These are phyloP conservation scores for Beauveria rudraprayagi DNA, from an alignment of 2,329 filamentous ascomycete genomes.

Conservation along the genomic window DNA sequence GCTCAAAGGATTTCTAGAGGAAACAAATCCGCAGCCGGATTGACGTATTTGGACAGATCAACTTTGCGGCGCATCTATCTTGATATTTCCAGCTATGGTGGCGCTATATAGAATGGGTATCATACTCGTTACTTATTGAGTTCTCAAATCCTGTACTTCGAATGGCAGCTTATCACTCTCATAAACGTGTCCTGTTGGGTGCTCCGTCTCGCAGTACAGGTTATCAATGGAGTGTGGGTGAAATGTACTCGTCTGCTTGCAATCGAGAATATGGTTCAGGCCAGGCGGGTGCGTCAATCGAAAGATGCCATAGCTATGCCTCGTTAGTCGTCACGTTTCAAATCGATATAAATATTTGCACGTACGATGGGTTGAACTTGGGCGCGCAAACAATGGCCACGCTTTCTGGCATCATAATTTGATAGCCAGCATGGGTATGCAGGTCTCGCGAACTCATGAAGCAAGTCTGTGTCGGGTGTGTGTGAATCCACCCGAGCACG, in stretches of 20 bases:
- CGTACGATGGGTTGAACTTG: conserved; percentile 65
- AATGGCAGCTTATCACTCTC: conserved; percentile 59
- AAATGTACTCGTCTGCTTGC: conserved; percentile 71
- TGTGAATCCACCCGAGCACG: conserved; percentile 95
- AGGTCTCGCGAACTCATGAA: conserved; percentile 95
- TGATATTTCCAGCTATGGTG: background rate
- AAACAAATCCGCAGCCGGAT: too few relatives aligned
- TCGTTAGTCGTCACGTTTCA: background rate
- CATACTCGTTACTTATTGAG: background rate
- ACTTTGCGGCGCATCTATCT: background rate
- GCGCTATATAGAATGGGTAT: conserved; percentile 2
- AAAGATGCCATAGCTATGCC: conserved; percentile 74
- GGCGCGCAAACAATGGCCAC: conserved; percentile 96
- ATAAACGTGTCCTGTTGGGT: conserved; percentile 61
- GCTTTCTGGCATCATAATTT: conserved; percentile 92
- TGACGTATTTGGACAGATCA: background rate
- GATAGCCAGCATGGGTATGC: conserved; percentile 90
- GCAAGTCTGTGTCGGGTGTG: conserved; percentile 91
- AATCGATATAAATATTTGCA: conserved; percentile 14
- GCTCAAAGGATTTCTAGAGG: too few relatives aligned
- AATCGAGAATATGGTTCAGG: conserved; percentile 73
- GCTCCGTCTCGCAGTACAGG: conserved; percentile 67
- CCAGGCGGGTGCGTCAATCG: conserved; percentile 89
- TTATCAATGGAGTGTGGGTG: conserved; percentile 63
- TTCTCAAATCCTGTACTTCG: conserved; percentile 45